phyloP scores from a whole-genome alignment of 768 basidiomycete species.

The Rhizopogon vinicolor region DNA sequence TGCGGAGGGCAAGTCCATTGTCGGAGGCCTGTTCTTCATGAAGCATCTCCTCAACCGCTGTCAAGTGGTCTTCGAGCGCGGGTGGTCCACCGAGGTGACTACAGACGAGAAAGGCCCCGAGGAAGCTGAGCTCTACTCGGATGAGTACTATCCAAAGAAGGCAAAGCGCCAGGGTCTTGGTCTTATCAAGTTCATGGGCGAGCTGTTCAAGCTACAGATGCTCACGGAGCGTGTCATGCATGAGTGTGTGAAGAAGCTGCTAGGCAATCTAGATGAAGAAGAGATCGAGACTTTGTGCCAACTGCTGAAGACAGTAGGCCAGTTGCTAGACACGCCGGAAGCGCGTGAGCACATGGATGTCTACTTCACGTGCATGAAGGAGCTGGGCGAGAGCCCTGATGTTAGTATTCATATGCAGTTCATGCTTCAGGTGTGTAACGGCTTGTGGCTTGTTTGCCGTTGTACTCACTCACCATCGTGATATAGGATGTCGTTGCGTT shows the following conservation, averaged over 20 bases:
- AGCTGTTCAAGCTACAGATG: constrained; percentile 98
- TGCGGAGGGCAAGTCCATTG: constrained; percentile 79
- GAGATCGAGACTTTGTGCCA: constrained; percentile 96
- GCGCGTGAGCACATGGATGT: constrained; percentile 85
- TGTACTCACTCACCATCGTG: neutral
- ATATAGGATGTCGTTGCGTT: constrained; percentile 86
- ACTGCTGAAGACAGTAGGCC: constrained; percentile 85
- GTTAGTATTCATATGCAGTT: constrained; percentile 88
- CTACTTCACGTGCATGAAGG: constrained; percentile 89
- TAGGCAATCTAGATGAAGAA: constrained; percentile 96
- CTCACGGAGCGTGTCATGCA: constrained; percentile 97
- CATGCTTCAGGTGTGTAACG: constrained; percentile 80
- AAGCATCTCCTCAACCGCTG: constrained; percentile 96
- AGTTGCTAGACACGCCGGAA: constrained; percentile 76
- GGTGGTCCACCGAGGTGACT: constrained; percentile 82
- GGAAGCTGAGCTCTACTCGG: constrained; percentile 78
- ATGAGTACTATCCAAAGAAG: constrained; percentile 97
- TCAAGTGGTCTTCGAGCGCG: constrained; percentile 96
- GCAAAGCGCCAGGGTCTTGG: constrained; percentile 96
- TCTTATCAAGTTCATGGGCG: constrained; percentile 97
- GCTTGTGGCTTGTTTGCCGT: neutral
- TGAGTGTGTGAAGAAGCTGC: constrained; percentile 93
- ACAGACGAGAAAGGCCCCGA: constrained; percentile 50
- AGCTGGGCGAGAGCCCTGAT: constrained; percentile 67
- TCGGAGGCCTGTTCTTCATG: constrained; percentile 92